phyloP scores from a whole-genome alignment of 805 yeast species.

The Candida hungchunana region DNA sequence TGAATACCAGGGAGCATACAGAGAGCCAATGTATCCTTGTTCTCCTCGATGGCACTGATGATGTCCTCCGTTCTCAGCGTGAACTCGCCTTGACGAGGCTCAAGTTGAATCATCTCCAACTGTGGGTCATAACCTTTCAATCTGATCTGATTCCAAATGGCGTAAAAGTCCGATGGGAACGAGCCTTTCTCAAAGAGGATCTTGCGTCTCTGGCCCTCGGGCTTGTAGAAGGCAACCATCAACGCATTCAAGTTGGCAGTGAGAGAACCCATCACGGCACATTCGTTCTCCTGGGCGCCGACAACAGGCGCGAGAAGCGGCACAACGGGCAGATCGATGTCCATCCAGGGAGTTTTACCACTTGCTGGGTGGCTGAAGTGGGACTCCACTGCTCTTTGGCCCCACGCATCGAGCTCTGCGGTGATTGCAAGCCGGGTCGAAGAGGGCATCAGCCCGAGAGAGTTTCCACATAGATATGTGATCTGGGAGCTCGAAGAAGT shows the following conservation, averaged over 20 bases:
- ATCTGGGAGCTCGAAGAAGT: slow-evolving; percentile 21
- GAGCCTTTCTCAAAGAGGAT: slow-evolving; percentile 83
- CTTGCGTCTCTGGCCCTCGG: slow-evolving; percentile 53
- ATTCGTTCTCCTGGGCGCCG: slow-evolving; percentile 74
- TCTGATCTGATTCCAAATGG: slow-evolving; percentile 67
- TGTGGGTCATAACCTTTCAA: slow-evolving; percentile 52
- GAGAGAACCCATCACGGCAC: slow-evolving; percentile 82
- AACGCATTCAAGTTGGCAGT: slow-evolving; percentile 79
- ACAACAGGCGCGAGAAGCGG: slow-evolving; percentile 68
- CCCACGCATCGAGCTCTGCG: slow-evolving; percentile 81
- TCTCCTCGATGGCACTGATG: slow-evolving; percentile 45
- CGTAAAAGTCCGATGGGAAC: slow-evolving; percentile 90
- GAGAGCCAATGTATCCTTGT: slow-evolving; percentile 61
- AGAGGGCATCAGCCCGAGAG: slow-evolving; percentile 87
- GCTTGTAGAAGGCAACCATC: slow-evolving; percentile 70
- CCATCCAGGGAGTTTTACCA: slow-evolving; percentile 70
- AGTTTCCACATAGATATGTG: slow-evolving; percentile 83
- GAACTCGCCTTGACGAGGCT: slow-evolving; percentile 56
- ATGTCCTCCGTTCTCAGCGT: slow-evolving; percentile 62
- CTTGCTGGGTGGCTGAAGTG: slow-evolving; percentile 67
- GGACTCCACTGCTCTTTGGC: slow-evolving; percentile 72
- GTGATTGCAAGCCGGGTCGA: slow-evolving; percentile 51
- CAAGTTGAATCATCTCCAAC: slow-evolving; percentile 54
- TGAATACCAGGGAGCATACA: slow-evolving; percentile 86
- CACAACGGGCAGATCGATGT: slow-evolving; percentile 72